A percentile compares a stretch with the other conserved stretches of the same genome.
Conservation (phyloP, 73 alveolate species). For the Paramecium sonneborni region DNA sequence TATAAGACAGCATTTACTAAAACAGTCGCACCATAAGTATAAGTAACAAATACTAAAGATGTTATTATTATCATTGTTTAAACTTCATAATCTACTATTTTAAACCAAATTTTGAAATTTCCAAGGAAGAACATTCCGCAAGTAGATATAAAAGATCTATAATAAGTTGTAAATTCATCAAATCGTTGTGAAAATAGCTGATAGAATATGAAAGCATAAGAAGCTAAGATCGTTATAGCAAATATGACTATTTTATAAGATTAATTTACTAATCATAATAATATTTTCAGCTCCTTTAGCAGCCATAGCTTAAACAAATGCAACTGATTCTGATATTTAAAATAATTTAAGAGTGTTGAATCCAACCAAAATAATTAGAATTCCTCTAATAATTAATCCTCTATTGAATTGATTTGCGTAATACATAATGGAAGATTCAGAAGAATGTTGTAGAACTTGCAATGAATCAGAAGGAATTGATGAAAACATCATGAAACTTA, state of each 20-base stretch:
- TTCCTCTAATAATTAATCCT: background rate
- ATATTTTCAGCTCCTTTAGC: constrained; percentile 35
- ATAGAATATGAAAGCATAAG: background rate
- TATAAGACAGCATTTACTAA: constrained; percentile 33
- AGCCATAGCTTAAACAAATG: constrained; percentile 55
- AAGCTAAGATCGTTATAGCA: background rate
- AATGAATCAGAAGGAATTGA: background rate
- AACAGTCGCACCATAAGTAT: constrained; percentile 11
- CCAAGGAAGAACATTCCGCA: constrained; percentile 41
- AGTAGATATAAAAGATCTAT: background rate
- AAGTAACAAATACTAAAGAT: background rate
- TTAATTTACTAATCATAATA: constrained; percentile 22
- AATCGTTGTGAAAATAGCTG: background rate
- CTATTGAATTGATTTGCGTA: background rate
- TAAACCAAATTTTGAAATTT: constrained; percentile 3
- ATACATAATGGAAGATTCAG: background rate
- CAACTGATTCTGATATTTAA: constrained; percentile 40
- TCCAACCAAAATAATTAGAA: background rate
- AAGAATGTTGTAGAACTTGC: background rate
- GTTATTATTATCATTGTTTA: background rate
- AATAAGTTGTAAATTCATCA: background rate
- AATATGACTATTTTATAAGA: background rate
- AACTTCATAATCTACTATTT: background rate
- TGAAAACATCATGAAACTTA: background rate
- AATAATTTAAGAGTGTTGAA: constrained; percentile 39